Conservation (phyloP, 495 filamentous ascomycete species). For the Daldinia childiae region DNA sequence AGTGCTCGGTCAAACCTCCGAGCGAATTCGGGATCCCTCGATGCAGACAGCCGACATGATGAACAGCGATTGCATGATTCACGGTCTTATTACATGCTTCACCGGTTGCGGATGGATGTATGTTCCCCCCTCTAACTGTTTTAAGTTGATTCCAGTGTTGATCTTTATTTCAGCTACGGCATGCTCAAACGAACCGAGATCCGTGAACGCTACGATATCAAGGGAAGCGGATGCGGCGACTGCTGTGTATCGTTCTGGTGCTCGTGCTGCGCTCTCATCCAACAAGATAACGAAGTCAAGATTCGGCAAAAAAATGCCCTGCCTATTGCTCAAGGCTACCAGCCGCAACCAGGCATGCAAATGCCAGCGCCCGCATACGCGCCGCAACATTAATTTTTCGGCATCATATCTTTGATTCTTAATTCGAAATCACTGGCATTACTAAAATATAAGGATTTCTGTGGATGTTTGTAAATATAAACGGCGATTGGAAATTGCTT, state of each 20-base stretch:
- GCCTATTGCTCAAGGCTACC: slow-evolving; percentile 42
- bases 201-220: slow-evolving; percentile 62
- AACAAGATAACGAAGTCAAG: slow-evolving; percentile 52
- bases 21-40: slow-evolving; percentile 57
- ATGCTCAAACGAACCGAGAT: slow-evolving; percentile 65
- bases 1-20: slow-evolving; percentile 59
- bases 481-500: neutral
- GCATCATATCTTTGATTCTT: neutral
- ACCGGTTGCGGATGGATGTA: slow-evolving; percentile 54
- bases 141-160: neutral
- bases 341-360: slow-evolving; percentile 44
- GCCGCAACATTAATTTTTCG: slow-evolving; percentile 2
- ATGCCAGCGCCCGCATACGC: slow-evolving; percentile 37
- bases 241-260: slow-evolving; percentile 63
- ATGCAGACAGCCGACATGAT: slow-evolving; percentile 54
- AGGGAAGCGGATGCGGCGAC: slow-evolving; percentile 62
- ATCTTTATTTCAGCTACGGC: slow-evolving; percentile 36
- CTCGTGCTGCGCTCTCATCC: slow-evolving; percentile 59
- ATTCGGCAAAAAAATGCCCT: slow-evolving; percentile 36
- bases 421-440: neutral
- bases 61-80: slow-evolving; percentile 55
- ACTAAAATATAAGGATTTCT: neutral
- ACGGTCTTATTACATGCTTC: slow-evolving; percentile 37
- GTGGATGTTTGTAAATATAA: neutral
- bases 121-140: neutral